Evolutionary conservation across 2,329 filamentous ascomycete genomes (phyloP), one percentile per base, ranked within the genome.

Genomic region (Fusarium concolor): DNA sequence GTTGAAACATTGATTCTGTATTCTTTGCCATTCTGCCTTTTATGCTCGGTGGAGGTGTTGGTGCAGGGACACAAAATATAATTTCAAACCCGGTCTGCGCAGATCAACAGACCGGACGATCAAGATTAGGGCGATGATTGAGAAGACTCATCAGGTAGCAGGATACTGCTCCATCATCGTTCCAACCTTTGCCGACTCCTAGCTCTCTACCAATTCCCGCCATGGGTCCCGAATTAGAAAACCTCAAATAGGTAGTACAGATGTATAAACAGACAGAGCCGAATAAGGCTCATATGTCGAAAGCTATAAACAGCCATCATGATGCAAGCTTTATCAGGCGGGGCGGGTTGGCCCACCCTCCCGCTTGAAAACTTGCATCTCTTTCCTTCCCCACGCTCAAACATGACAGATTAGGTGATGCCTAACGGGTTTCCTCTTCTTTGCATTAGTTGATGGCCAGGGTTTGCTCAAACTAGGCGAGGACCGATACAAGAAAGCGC

Each of bases 251-350:
- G 54, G 71, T 71, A 51, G 49, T 61, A 74, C 71, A 71, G 26
- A 42, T 54, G 45, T 63, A 55, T 65, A 54, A 66, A 65, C 42
- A 51, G 58, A 59, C 57, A 63, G 60, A 52, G 63, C 62, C 59
- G 49, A 60, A 56, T 37, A 51, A 55, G 46, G 62, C 51, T 52
- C 47, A 59, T 50, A 61, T 58, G 56, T 56, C 44, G 58, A 56
- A 52, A 62, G 47, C 70, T 68, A 71, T 71, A 62, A 70, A 68
- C 61, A 65, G 58, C 45, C 52, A 54, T 57, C 26, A 54, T 51
- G 39, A 50, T 66, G 51, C 46, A 64, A 57, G 46, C 41, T 42
- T 59, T 53, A 65, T 65, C 29, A 22, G 22, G 33, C 50, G 53
- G 41, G 18, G 51, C 58, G 59, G 56, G 67, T 65, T 49, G 33